Percentiles rank a stretch among this genome's conserved stretches.
Conservation (phyloP, 1,284 basidiomycete genomes). For the Tilletia setariae region DNA sequence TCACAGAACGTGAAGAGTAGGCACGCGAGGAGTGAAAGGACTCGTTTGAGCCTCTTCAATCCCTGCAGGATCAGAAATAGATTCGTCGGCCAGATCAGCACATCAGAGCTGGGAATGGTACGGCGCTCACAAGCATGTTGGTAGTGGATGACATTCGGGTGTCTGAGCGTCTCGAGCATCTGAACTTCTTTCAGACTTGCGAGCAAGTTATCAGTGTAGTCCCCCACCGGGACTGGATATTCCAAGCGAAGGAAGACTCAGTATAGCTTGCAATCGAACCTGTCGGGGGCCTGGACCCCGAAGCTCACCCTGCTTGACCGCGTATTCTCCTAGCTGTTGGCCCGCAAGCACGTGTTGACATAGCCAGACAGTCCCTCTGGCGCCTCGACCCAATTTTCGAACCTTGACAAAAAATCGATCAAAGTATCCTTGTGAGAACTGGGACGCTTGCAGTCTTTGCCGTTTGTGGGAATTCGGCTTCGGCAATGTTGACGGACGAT, state of each 20-base stretch:
- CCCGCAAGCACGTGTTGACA: slow-evolving; percentile 80
- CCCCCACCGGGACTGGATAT: slow-evolving; percentile 15
- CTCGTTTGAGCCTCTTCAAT: slow-evolving; percentile 62
- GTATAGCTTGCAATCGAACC: slow-evolving; percentile 4
- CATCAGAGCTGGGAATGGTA: background rate
- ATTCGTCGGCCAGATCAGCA: background rate
- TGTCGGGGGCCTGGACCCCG: slow-evolving; percentile 60
- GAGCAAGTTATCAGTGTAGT: slow-evolving; percentile 22
- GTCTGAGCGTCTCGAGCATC: slow-evolving; percentile 76
- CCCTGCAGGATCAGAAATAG: slow-evolving; percentile 47
- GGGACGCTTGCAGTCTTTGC: slow-evolving; percentile 10
- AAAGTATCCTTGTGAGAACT: slow-evolving; percentile 57
- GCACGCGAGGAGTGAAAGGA: slow-evolving; percentile 41
- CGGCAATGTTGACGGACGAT: slow-evolving; percentile 9
- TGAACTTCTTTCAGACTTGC: slow-evolving; percentile 62
- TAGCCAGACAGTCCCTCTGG: slow-evolving; percentile 80
- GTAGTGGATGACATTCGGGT: slow-evolving; percentile 88
- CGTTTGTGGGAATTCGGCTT: slow-evolving; percentile 2
- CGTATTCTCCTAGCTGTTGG: slow-evolving; percentile 68
- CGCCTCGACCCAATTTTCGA: slow-evolving; percentile 80
- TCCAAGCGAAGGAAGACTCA: slow-evolving; percentile 9
- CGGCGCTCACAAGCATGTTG: slow-evolving; percentile 73
- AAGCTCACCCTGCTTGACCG: slow-evolving; percentile 92
- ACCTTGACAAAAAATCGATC: slow-evolving; percentile 81
- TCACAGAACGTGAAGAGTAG: slow-evolving; percentile 44